A percentile compares a stretch with the other conserved stretches of the same genome.
Conservation (phyloP, 257 asterid genomes). For the Solanum phureja region DNA sequence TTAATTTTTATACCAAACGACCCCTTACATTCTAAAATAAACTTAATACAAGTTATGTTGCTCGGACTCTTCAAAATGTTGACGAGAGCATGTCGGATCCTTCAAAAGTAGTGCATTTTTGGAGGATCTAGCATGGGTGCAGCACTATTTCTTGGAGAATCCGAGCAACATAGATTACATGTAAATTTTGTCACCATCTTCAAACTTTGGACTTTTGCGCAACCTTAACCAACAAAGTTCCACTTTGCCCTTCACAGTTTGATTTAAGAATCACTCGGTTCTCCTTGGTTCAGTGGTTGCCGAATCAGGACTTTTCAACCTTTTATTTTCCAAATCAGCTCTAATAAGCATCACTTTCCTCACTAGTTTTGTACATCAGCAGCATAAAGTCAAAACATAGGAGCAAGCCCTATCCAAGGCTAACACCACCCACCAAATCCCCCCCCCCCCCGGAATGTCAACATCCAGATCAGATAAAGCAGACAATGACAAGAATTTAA, state of each 20-base stretch:
- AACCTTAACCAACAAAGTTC: not conserved
- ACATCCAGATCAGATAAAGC: not conserved
- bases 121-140: not conserved
- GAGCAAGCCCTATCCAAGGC: not conserved
- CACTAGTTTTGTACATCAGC: not conserved
- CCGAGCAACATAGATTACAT: not conserved
- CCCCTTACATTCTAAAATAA: not conserved
- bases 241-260: not conserved
- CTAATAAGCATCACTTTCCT: not conserved
- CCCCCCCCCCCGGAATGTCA: not conserved
- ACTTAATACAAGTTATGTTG: not conserved
- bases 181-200: not conserved
- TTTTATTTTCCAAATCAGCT: not conserved
- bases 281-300: not conserved
- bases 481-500: not conserved
- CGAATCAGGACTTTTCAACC: not conserved
- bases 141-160: not conserved
- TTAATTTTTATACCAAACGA: no score
- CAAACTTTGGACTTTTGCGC: not conserved
- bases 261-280: not conserved
- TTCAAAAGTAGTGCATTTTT: not conserved
- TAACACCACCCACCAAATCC: not conserved
- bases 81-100: not conserved
- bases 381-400: not conserved
- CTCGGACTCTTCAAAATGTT: not conserved